These are phyloP conservation scores for Auxenochlorella pyrenoidosa DNA, from an alignment of 139 green algal genomes.

Conservation along the genomic window DNA sequence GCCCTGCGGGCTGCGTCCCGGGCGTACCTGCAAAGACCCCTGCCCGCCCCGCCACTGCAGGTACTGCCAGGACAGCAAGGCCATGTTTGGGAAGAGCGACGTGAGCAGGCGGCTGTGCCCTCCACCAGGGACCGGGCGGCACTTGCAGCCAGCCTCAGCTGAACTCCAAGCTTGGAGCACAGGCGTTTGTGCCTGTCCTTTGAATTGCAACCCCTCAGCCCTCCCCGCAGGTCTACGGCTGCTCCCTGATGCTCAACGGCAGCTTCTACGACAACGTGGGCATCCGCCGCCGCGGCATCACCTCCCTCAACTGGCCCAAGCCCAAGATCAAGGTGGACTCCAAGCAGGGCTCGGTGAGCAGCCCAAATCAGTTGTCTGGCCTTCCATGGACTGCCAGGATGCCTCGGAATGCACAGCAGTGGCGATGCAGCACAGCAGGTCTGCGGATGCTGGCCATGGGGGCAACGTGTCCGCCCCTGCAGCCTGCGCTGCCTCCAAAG, in stretches of 20 bases:
- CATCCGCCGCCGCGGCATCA: constrained; percentile 58
- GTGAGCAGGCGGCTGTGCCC: too few relatives aligned
- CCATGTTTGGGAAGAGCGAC: constrained; percentile 26
- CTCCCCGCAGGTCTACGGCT: constrained; percentile 10
- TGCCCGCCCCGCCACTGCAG: constrained; percentile 44
- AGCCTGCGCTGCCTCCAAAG: too few relatives aligned
- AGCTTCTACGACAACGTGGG: constrained; percentile 75
- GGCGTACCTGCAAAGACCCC: neutral
- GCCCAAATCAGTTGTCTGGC: too few relatives aligned
- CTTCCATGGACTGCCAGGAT: too few relatives aligned
- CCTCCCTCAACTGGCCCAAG: constrained; percentile 78
- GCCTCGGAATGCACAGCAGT: neutral
- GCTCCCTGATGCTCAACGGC: constrained; percentile 59
- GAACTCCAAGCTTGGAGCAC: too few relatives aligned
- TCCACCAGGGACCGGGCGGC: too few relatives aligned
- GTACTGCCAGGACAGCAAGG: constrained; percentile 43
- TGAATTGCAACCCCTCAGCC: too few relatives aligned
- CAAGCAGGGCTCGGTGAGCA: constrained; percentile 42
- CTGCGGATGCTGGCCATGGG: too few relatives aligned
- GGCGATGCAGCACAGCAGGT: neutral
- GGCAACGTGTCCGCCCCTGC: too few relatives aligned
- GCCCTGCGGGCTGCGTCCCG: too few relatives aligned
- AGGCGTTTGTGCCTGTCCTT: too few relatives aligned
- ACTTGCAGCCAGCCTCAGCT: too few relatives aligned
- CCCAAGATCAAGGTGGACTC: constrained; percentile 81